Conservation (phyloP, 768 basidiomycete genomes). For the Agaricus sinodeliciosus region DNA sequence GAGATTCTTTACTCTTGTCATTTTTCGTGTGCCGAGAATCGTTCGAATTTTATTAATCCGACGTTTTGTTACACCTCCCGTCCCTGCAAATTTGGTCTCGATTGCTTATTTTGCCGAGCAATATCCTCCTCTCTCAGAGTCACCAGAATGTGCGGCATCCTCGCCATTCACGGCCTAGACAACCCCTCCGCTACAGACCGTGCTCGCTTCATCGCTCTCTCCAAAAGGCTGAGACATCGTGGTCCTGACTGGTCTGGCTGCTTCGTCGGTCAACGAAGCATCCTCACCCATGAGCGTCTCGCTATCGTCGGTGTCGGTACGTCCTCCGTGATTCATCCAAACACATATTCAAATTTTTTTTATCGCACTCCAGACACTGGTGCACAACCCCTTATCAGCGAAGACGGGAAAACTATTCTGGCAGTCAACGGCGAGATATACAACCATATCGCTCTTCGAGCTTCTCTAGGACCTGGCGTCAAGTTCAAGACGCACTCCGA, state of each 20-base stretch:
- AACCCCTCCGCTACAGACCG: constrained; percentile 59
- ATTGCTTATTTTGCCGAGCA: no score
- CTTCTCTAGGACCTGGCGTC: constrained; percentile 51
- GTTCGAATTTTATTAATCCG: no score
- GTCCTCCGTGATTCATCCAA: constrained; percentile 17
- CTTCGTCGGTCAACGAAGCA: constrained; percentile 72
- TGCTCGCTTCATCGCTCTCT: constrained; percentile 72
- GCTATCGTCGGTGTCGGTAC: constrained; percentile 97
- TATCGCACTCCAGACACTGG: constrained; percentile 65
- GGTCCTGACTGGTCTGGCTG: constrained; percentile 99
- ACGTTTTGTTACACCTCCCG: no score
- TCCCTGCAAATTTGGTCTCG: no score
- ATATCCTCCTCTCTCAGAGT: no score
- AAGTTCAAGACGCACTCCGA: constrained; percentile 97
- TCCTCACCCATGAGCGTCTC: constrained; percentile 92
- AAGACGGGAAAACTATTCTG: constrained; percentile 78
- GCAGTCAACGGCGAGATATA: constrained; percentile 99
- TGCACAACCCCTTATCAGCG: constrained; percentile 87
- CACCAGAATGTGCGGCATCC: constrained; percentile 81
- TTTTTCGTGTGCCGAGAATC: no score
- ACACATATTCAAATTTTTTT: background rate
- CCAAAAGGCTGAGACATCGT: constrained; percentile 86
- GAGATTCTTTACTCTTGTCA: no score
- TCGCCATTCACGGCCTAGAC: constrained; percentile 76
- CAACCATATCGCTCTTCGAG: constrained; percentile 84